A percentile compares a stretch with the other conserved stretches of the same genome.
These are phyloP conservation scores for Cryptosporidium baileyi DNA, from an alignment of 169 alveolate genomes.

Conservation along the genomic window DNA sequence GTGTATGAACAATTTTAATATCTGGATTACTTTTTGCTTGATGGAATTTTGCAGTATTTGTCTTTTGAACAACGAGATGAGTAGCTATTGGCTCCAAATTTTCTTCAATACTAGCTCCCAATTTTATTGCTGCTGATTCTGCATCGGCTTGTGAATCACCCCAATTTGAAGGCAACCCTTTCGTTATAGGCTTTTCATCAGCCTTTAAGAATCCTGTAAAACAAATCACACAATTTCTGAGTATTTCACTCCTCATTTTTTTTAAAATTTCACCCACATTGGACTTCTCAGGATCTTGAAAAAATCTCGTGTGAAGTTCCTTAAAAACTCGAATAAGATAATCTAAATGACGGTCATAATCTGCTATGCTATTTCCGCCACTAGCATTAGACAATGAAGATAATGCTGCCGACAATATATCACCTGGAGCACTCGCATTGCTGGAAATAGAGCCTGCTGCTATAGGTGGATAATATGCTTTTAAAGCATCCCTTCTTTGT, in stretches of 20 bases:
- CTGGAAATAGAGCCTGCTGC: slow-evolving; percentile 55
- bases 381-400: slow-evolving; percentile 63
- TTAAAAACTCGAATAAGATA: slow-evolving; percentile 84
- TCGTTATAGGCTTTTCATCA: slow-evolving; percentile 79
- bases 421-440: slow-evolving; percentile 66
- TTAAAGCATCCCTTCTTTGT: slow-evolving; percentile 70
- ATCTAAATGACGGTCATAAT: slow-evolving; percentile 87
- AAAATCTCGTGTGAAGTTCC: slow-evolving; percentile 84
- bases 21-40: slow-evolving; percentile 78
- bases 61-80: slow-evolving; percentile 88
- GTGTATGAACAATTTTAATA: slow-evolving; percentile 85
- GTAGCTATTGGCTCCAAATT: slow-evolving; percentile 84
- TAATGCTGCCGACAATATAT: slow-evolving; percentile 61
- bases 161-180: slow-evolving; percentile 77
- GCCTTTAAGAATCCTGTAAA: slow-evolving; percentile 88
- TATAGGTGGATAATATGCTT: slow-evolving; percentile 73
- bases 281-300: slow-evolving; percentile 83
- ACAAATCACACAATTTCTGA: slow-evolving; percentile 83
- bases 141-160: slow-evolving; percentile 89
- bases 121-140: slow-evolving; percentile 83
- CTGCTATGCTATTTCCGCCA: slow-evolving; percentile 76
- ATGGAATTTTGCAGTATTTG: slow-evolving; percentile 86
- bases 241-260: slow-evolving; percentile 78
- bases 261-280: slow-evolving; percentile 85
- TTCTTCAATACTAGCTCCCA: slow-evolving; percentile 84